Conservation (phyloP, 768 basidiomycete genomes). For the Leccinum truebloodii region DNA sequence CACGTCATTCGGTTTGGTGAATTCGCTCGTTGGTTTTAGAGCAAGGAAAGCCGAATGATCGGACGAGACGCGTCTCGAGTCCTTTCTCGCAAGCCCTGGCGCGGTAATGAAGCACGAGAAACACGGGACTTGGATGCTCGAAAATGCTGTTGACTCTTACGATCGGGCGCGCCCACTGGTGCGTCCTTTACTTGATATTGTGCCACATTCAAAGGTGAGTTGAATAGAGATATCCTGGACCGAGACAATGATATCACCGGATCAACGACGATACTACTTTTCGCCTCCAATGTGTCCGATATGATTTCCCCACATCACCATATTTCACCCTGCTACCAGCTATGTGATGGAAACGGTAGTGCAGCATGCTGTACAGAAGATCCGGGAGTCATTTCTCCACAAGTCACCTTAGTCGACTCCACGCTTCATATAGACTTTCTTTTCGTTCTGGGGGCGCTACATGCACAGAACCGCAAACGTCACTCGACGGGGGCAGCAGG, state of each 20-base stretch:
- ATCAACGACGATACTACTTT: conserved; percentile 32
- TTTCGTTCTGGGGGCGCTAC: conserved; percentile 13
- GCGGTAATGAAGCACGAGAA: neutral
- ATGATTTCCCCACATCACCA: conserved; percentile 27
- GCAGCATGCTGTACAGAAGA: conserved; percentile 50
- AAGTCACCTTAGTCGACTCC: conserved; percentile 12
- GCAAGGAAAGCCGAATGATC: too few species aligned
- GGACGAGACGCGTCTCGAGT: neutral
- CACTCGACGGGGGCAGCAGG: conserved; percentile 32
- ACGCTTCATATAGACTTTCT: conserved; percentile 10
- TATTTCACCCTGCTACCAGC: conserved; percentile 34
- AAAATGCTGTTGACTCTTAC: neutral
- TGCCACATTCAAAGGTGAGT: conserved; percentile 44
- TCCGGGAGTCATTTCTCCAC: conserved; percentile 50
- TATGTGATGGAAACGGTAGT: conserved; percentile 50
- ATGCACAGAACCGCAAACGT: conserved; percentile 32
- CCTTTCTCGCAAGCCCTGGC: neutral
- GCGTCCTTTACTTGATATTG: conserved; percentile 1
- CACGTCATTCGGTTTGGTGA: too few species aligned
- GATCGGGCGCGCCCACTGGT: neutral
- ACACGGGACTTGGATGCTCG: neutral
- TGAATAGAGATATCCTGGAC: conserved; percentile 39
- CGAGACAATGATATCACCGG: conserved; percentile 27
- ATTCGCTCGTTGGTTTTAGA: too few species aligned
- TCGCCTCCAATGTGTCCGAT: conserved; percentile 40